These are phyloP conservation scores for Linnemannia hyalina DNA, from an alignment of 192 early-diverging fungal genomes.

Conservation along the genomic window DNA sequence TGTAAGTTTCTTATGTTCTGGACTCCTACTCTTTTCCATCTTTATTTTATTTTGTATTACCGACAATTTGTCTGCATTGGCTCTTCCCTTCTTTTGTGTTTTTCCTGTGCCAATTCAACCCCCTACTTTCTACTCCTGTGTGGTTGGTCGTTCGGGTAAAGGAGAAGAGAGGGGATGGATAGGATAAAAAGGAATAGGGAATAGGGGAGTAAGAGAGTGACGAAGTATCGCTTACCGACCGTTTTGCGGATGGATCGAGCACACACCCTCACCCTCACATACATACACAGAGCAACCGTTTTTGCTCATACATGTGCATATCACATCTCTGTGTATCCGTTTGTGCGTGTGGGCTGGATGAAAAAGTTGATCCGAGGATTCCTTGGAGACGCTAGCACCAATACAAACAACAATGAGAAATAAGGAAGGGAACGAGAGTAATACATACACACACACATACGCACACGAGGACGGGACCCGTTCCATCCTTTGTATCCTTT, in stretches of 20 bases:
- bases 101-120: too few relatives aligned
- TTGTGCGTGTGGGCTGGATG: neutral
- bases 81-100: neutral
- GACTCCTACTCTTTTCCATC: neutral
- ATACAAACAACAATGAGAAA: neutral
- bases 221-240: neutral
- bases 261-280: neutral
- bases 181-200: neutral
- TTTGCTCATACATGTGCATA: neutral
- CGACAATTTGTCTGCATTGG: conserved; percentile 5
- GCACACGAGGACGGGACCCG: neutral
- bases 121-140: neutral
- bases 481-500: neutral
- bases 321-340: neutral
- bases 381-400: neutral
- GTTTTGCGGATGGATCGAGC: neutral
- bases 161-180: neutral
- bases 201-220: neutral
- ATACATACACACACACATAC: too few relatives aligned
- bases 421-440: neutral
- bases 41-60: conserved; percentile 6
- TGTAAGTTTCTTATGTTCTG: conserved; percentile 59
- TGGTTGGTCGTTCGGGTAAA: neutral
- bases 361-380: neutral
- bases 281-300: too few relatives aligned